Percentiles rank a stretch among this genome's conserved stretches.
These are phyloP conservation scores for Evernia prunastri DNA, from an alignment of 495 filamentous ascomycete genomes.

Conservation along the genomic window DNA sequence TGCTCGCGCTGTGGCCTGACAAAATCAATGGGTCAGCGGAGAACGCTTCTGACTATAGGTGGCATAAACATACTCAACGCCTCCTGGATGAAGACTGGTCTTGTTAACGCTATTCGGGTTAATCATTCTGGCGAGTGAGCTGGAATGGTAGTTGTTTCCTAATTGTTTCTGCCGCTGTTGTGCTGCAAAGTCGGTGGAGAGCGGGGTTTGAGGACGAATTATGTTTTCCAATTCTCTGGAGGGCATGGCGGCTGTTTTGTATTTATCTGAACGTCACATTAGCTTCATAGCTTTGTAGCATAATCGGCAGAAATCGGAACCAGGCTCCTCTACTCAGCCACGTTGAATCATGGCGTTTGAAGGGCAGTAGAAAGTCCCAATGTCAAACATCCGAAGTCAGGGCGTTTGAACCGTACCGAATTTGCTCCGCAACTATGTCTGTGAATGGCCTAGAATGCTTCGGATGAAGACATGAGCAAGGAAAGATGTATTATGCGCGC, in stretches of 20 bases:
- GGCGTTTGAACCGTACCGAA: neutral
- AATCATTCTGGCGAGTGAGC: constrained; percentile 58
- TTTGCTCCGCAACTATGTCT: neutral
- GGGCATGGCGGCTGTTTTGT: constrained; percentile 21
- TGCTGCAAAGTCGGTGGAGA: constrained; percentile 51
- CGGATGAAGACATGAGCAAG: neutral
- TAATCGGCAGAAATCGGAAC: constrained; percentile 21
- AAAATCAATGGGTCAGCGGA: constrained; percentile 26
- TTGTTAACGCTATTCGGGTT: constrained; percentile 71
- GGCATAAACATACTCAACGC: constrained; percentile 69
- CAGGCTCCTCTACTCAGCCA: constrained; percentile 8
- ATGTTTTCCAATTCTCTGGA: constrained; percentile 33
- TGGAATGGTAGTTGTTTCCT: constrained; percentile 58
- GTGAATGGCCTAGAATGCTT: neutral
- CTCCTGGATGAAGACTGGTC: constrained; percentile 81
- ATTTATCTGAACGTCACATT: constrained; percentile 13
- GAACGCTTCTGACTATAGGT: constrained; percentile 6
- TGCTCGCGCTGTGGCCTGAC: constrained; percentile 73
- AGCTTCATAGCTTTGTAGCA: constrained; percentile 8
- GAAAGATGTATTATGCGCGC: neutral
- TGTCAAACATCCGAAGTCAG: neutral
- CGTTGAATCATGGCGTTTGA: constrained; percentile 7
- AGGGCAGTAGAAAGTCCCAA: neutral
- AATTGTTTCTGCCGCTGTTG: constrained; percentile 56
- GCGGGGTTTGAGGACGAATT: constrained; percentile 41